Evolutionary conservation across 2,329 filamentous ascomycete genomes (phyloP).

Genomic region (Penicillium sp.): DNA sequence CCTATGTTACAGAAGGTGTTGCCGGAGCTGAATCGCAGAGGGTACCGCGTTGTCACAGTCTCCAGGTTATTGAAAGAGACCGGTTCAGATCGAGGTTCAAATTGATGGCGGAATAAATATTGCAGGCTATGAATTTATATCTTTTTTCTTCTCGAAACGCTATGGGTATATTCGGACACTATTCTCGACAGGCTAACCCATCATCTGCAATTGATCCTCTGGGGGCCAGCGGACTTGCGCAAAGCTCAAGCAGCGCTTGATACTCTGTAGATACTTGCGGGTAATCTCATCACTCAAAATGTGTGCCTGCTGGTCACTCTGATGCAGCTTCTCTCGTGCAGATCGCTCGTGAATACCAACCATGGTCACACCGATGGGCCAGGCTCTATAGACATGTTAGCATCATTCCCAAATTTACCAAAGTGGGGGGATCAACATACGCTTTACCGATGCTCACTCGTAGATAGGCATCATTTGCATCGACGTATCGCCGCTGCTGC

Average conservation of each 20-base stretch:
- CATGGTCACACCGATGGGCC: constrained; percentile 99
- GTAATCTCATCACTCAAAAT: constrained; percentile 97
- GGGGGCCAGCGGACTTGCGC: constrained; percentile 96
- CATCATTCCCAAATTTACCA: neutral
- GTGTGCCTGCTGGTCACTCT: constrained; percentile 74
- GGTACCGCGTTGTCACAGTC: constrained; percentile 70
- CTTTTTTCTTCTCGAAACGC: constrained; percentile 3
- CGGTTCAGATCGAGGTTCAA: neutral
- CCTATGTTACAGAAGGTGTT: constrained; percentile 74
- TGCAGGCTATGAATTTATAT: neutral
- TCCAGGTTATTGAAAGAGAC: constrained; percentile 58
- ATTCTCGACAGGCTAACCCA: constrained; percentile 62
- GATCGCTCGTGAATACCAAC: constrained; percentile 98
- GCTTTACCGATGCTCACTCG: constrained; percentile 92
- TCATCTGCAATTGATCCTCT: constrained; percentile 85
- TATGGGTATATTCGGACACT: constrained; percentile 15
- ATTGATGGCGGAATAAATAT: neutral
- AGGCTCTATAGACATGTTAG: constrained; percentile 56
- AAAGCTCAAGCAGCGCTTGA: constrained; percentile 95
- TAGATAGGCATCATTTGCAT: constrained; percentile 94
- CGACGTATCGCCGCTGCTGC: constrained; percentile 87
- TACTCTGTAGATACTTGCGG: constrained; percentile 93
- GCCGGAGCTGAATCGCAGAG: constrained; percentile 65
- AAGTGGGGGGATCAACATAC: constrained; percentile 32
- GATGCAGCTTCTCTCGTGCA: constrained; percentile 90